A percentile compares a stretch with the other conserved stretches of the same genome.
These are phyloP conservation scores for Trifolium subterraneum DNA, from an alignment of 306 rosid species.

Conservation along the genomic window DNA sequence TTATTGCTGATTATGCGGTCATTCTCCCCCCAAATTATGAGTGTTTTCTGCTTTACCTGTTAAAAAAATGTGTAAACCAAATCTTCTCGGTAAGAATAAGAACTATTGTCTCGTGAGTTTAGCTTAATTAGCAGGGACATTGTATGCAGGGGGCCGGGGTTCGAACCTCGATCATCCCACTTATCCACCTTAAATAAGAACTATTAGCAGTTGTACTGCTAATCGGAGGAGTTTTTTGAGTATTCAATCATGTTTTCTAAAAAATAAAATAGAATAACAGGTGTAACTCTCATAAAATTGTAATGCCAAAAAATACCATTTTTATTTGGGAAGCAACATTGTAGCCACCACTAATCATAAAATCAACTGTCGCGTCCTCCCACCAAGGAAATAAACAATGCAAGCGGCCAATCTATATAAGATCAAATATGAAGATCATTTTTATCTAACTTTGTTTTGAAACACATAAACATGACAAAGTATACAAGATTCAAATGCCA, in stretches of 20 bases:
- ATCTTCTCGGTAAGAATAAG: slow-evolving; percentile 12
- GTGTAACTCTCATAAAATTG: slow-evolving; percentile 18
- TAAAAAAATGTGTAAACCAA: slow-evolving; percentile 31
- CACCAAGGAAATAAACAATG: slow-evolving; percentile 91
- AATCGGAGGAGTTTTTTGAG: not conserved
- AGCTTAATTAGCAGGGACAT: too few relatives aligned
- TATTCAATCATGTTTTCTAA: not conserved
- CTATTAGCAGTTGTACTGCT: slow-evolving; percentile 26
- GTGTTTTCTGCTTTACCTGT: slow-evolving; percentile 89
- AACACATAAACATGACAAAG: slow-evolving; percentile 28
- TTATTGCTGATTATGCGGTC: slow-evolving; percentile 80
- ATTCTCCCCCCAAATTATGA: slow-evolving; percentile 94
- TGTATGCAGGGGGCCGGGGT: too few relatives aligned
- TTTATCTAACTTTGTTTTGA: slow-evolving; percentile 34
- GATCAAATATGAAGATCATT: slow-evolving; percentile 30
- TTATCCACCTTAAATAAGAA: too few relatives aligned
- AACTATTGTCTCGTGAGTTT: too few relatives aligned
- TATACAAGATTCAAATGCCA: slow-evolving; percentile 3
- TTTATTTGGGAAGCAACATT: slow-evolving; percentile 61
- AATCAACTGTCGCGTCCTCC: slow-evolving; percentile 83
- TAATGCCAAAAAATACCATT: slow-evolving; percentile 54
- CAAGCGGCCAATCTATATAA: slow-evolving; percentile 73
- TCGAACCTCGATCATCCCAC: too few relatives aligned
- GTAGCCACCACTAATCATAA: slow-evolving; percentile 88
- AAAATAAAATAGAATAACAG: not conserved